Conservation (phyloP, 768 basidiomycete species). For the Trametes coccinea region DNA sequence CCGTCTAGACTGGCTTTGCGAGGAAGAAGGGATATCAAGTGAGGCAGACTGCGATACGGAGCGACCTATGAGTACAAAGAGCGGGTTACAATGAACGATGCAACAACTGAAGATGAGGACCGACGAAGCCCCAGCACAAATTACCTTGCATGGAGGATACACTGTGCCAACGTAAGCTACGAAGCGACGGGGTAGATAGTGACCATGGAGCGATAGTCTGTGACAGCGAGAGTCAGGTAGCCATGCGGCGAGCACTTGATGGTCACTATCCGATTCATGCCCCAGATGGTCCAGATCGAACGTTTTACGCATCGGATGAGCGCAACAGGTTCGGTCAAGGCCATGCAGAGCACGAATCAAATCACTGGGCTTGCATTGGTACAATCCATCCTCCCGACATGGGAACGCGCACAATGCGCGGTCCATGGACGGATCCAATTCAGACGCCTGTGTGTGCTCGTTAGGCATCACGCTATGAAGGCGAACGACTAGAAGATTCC, state of each 20-base stretch:
- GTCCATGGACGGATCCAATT: too few species aligned
- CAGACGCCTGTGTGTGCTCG: neutral
- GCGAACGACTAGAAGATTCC: too few species aligned
- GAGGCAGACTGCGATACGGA: too few species aligned
- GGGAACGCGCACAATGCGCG: too few species aligned
- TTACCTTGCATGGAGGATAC: conserved; percentile 7
- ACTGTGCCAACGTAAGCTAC: conserved; percentile 9
- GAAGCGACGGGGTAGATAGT: neutral
- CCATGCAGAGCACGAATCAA: neutral
- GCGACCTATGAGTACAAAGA: neutral
- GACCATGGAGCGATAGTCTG: conserved; percentile 12
- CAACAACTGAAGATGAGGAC: neutral
- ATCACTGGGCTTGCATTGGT: too few species aligned
- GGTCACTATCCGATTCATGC: neutral
- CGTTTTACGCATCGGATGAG: neutral
- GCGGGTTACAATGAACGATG: neutral
- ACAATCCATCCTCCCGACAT: too few species aligned
- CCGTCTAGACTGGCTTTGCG: conserved; percentile 2
- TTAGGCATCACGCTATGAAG: too few species aligned
- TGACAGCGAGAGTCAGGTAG: neutral
- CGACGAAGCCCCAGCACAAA: neutral
- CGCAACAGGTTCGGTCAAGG: neutral
- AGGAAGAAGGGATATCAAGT: too few species aligned
- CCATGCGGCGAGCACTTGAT: neutral
- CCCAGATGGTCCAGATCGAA: neutral